Percentiles rank a stretch among this genome's conserved stretches.
phyloP scores from a whole-genome alignment of 2,329 filamentous ascomycete genomes.

The Penicillium paneum region DNA sequence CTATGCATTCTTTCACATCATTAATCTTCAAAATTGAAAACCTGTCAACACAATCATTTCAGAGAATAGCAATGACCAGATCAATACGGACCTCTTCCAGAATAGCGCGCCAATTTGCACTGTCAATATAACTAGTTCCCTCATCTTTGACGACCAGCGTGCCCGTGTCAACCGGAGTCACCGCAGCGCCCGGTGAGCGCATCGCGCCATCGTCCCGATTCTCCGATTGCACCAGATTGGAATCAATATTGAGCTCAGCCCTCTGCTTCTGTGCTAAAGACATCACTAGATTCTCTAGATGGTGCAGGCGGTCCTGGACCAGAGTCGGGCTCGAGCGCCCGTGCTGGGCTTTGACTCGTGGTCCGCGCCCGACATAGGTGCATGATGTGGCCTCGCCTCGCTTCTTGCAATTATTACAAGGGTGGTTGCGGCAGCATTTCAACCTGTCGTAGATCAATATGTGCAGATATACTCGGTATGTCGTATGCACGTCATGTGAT shows the following conservation, averaged over 20 bases:
- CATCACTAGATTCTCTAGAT: constrained; percentile 37
- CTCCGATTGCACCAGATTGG: constrained; percentile 10
- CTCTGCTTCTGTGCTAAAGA: constrained; percentile 33
- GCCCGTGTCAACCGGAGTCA: constrained; percentile 25
- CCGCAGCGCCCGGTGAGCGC: constrained; percentile 15
- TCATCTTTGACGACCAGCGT: constrained; percentile 32
- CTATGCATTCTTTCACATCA: constrained; percentile 33
- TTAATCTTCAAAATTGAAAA: constrained; percentile 26
- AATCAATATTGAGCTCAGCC: constrained; percentile 9
- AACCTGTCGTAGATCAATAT: constrained; percentile 21
- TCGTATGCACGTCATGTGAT: neutral
- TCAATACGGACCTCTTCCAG: constrained; percentile 33
- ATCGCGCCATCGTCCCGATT: constrained; percentile 8
- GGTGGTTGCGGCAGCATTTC: constrained; percentile 37
- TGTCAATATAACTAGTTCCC: constrained; percentile 37
- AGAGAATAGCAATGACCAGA: neutral
- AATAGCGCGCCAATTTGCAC: constrained; percentile 38
- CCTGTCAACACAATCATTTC: constrained; percentile 8
- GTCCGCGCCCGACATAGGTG: constrained; percentile 36
- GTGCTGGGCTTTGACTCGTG: constrained; percentile 29
- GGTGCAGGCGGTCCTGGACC: constrained; percentile 37
- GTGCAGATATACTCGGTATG: neutral
- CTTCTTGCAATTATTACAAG: constrained; percentile 36
- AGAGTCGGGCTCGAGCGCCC: constrained; percentile 27
- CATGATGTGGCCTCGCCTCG: constrained; percentile 32